Percentiles rank a stretch among this genome's conserved stretches.
Evolutionary conservation across 768 basidiomycete genomes (phyloP).

Genomic region (Lentinus brumalis): DNA sequence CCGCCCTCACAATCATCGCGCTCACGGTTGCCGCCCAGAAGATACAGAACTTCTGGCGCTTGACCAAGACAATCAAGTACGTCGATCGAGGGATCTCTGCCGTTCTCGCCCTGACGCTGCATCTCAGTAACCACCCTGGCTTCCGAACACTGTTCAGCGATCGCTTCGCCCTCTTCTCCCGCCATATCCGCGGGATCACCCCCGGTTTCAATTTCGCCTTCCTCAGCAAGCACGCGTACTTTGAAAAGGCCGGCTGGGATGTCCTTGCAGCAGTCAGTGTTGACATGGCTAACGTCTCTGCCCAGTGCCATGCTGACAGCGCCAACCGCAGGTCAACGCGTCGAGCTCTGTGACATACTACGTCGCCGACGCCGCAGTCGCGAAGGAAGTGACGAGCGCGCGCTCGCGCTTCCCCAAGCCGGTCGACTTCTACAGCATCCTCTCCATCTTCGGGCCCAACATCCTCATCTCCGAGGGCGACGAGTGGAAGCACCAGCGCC

Average conservation of each 20-base stretch:
- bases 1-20: no score
- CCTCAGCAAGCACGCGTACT: slow-evolving; percentile 25
- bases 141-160: slow-evolving; percentile 19
- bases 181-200: slow-evolving; percentile 20
- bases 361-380: slow-evolving; percentile 19
- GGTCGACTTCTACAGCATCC: slow-evolving; percentile 42
- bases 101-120: background rate
- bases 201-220: slow-evolving; percentile 19
- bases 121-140: slow-evolving; percentile 17
- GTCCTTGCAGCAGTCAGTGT: slow-evolving; percentile 8
- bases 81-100: no score
- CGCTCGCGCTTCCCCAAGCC: slow-evolving; percentile 60
- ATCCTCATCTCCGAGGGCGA: slow-evolving; percentile 64
- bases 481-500: slow-evolving; percentile 65
- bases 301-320: no score
- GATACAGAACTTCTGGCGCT: no score
- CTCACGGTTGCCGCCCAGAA: no score
- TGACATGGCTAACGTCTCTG: no score
- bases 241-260: slow-evolving; percentile 24
- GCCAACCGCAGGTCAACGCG: slow-evolving; percentile 7
- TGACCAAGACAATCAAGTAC: no score
- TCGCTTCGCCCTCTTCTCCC: slow-evolving; percentile 20
- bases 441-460: slow-evolving; percentile 58
- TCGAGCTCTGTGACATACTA: slow-evolving; percentile 11
- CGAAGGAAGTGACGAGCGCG: slow-evolving; percentile 42